Evolutionary conservation across 148 eudicot species (phyloP).

Genomic region (Heliosperma pusillum): DNA sequence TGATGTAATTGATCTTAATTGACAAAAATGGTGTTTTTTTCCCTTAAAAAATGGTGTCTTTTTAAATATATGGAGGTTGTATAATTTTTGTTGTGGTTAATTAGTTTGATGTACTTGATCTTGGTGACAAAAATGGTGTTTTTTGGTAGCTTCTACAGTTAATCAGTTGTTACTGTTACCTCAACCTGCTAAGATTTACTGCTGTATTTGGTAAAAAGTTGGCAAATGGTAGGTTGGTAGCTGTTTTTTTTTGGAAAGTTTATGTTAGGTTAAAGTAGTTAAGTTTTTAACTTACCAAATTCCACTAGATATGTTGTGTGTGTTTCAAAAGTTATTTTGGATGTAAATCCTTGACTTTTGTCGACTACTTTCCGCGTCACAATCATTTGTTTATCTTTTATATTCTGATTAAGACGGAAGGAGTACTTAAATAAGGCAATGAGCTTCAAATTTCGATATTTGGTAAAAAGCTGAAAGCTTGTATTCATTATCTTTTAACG

Average conservation of each 20-base stretch:
- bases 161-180: not conserved
- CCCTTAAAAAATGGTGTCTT: not conserved
- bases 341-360: not conserved
- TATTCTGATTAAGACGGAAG: too few relatives aligned
- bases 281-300: slow-evolving; percentile 2
- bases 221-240: not conserved
- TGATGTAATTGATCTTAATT: not conserved
- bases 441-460: too few relatives aligned
- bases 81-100: not conserved
- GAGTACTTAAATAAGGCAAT: too few relatives aligned
- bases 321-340: not conserved
- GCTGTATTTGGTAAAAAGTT: slow-evolving; percentile 5
- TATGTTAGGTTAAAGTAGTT: slow-evolving; percentile 5
- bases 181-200: not conserved
- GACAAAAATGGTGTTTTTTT: not conserved
- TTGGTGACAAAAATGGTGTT: slow-evolving; percentile 3
- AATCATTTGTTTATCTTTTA: too few relatives aligned
- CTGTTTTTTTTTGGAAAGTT: slow-evolving; percentile 10
- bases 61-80: too few relatives aligned
- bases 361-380: not conserved
- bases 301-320: not conserved
- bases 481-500: too few relatives aligned
- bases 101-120: not conserved
- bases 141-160: not conserved
- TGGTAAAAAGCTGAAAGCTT: too few relatives aligned